These are phyloP conservation scores for Raphidocelis subcapitata DNA, from an alignment of 139 green algal species.

Conservation along the genomic window DNA sequence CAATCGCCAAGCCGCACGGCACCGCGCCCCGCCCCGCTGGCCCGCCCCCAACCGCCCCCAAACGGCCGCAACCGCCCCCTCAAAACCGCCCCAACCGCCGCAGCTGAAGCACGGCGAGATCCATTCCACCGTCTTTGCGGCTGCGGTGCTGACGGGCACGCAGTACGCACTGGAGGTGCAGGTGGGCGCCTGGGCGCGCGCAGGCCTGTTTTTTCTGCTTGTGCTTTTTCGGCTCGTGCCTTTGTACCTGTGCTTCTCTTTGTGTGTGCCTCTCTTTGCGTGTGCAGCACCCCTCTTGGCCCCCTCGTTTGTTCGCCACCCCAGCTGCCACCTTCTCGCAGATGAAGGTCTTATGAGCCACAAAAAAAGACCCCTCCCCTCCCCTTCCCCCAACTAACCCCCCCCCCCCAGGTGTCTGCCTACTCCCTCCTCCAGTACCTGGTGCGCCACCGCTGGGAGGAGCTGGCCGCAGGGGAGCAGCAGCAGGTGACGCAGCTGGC, in stretches of 20 bases:
- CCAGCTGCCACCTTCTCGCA: too few relatives aligned
- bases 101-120: constrained; percentile 39
- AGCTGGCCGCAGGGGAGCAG: constrained; percentile 30
- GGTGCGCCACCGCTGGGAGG: constrained; percentile 31
- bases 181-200: too few relatives aligned
- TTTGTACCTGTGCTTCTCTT: too few relatives aligned
- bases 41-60: too few relatives aligned
- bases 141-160: constrained; percentile 22
- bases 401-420: constrained; percentile 18
- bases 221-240: too few relatives aligned
- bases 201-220: too few relatives aligned
- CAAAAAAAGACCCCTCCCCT: too few relatives aligned
- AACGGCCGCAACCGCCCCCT: not conserved
- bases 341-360: too few relatives aligned
- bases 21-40: not conserved
- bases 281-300: too few relatives aligned
- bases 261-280: too few relatives aligned
- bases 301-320: too few relatives aligned
- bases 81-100: not conserved
- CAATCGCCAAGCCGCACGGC: not conserved
- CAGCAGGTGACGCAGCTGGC: constrained; percentile 31
- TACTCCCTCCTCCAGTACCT: constrained; percentile 26
- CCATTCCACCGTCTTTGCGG: constrained; percentile 18
- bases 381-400: too few relatives aligned
- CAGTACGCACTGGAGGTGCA: constrained; percentile 34